phyloP scores from a whole-genome alignment of 2,329 filamentous ascomycete species.

The Colletotrichum graminicola region DNA sequence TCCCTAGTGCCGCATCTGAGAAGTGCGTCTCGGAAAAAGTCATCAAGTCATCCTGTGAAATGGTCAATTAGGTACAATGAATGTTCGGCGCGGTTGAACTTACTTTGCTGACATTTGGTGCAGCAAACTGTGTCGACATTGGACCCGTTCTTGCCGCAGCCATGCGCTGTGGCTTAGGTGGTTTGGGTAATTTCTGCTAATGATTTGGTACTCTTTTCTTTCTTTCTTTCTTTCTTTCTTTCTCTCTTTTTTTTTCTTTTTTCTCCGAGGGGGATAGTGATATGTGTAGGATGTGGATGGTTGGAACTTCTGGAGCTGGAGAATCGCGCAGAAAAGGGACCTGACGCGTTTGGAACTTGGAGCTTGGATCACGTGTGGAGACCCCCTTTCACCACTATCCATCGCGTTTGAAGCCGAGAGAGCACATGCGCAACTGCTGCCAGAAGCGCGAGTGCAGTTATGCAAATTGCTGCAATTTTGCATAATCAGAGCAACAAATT shows the following conservation, averaged over 20 bases:
- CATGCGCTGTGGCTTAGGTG: neutral
- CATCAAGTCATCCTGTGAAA: constrained; percentile 67
- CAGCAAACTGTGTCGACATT: constrained; percentile 3
- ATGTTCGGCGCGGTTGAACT: constrained; percentile 6
- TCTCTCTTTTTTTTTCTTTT: neutral
- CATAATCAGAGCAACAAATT: constrained; percentile 17
- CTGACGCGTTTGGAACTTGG: constrained; percentile 20
- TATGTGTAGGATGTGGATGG: neutral
- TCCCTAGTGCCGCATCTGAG: constrained; percentile 57
- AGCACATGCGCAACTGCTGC: constrained; percentile 18
- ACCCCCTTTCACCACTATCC: constrained; percentile 13
- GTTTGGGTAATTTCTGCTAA: neutral
- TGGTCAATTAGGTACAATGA: constrained; percentile 37
- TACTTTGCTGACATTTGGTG: constrained; percentile 36
- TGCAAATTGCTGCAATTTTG: constrained; percentile 17
- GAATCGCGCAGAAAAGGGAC: constrained; percentile 14
- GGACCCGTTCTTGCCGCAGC: neutral
- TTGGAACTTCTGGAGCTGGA: neutral
- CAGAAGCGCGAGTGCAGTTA: neutral
- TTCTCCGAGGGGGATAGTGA: neutral
- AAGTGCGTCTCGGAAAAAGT: constrained; percentile 74
- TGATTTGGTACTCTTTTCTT: neutral
- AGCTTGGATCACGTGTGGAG: constrained; percentile 41
- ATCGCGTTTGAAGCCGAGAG: constrained; percentile 8
- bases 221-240: neutral